These are phyloP conservation scores for Hanseniaspora guilliermondii DNA, from an alignment of 805 yeast genomes.

Conservation along the genomic window DNA sequence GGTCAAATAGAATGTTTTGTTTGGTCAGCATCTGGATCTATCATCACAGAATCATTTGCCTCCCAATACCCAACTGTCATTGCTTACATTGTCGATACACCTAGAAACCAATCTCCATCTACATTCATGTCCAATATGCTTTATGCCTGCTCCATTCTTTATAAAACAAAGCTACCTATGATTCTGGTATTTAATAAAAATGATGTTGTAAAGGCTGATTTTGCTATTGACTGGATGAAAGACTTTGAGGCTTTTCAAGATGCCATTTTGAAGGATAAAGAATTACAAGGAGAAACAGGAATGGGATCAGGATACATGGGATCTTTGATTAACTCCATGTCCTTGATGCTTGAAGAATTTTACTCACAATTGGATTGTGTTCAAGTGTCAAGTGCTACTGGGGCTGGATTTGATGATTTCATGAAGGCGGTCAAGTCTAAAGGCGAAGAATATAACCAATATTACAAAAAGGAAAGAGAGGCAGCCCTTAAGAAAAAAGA, in stretches of 20 bases:
- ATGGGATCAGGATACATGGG: slow-evolving; percentile 78
- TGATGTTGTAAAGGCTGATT: slow-evolving; percentile 71
- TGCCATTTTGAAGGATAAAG: slow-evolving; percentile 58
- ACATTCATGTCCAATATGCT: slow-evolving; percentile 97
- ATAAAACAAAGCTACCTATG: slow-evolving; percentile 94
- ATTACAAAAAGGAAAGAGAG: slow-evolving; percentile 77
- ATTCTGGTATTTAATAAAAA: slow-evolving; percentile 91
- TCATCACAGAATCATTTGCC: slow-evolving; percentile 92
- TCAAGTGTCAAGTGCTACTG: slow-evolving; percentile 86
- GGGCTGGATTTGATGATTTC: slow-evolving; percentile 88
- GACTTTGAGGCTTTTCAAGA: slow-evolving; percentile 86
- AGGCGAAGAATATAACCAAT: slow-evolving; percentile 74
- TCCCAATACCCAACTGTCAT: slow-evolving; percentile 89
- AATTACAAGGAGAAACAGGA: slow-evolving; percentile 44
- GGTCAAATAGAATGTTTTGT: slow-evolving; percentile 98
- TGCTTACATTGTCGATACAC: slow-evolving; percentile 94
- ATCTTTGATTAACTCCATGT: slow-evolving; percentile 86
- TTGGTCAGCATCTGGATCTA: slow-evolving; percentile 96
- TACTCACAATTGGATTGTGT: slow-evolving; percentile 86
- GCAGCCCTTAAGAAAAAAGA: slow-evolving; percentile 63
- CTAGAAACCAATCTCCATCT: slow-evolving; percentile 84
- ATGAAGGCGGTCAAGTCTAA: slow-evolving; percentile 72
- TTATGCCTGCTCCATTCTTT: slow-evolving; percentile 91
- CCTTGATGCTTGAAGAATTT: slow-evolving; percentile 89
- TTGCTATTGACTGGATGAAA: slow-evolving; percentile 94